Evolutionary conservation across 176 grass and related monocot species (phyloP).

Genomic region (Avena atlantica): DNA sequence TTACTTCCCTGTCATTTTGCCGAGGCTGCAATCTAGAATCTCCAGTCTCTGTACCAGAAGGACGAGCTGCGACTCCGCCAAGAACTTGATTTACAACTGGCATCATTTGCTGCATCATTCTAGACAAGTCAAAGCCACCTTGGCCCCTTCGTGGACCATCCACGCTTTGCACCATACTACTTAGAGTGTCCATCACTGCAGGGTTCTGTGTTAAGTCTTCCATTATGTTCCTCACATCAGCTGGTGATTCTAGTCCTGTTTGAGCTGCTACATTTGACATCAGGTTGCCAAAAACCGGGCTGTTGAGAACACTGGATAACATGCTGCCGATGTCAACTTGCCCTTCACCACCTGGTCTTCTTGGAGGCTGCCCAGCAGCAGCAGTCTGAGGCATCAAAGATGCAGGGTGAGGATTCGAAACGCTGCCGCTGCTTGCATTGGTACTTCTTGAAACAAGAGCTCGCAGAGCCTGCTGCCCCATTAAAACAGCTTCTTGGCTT

Average conservation of each 20-base stretch:
- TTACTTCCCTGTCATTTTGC: constrained; percentile 26
- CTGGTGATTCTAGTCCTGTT: constrained; percentile 57
- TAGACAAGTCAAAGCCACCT: constrained; percentile 79
- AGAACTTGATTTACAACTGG: constrained; percentile 85
- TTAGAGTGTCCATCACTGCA: constrained; percentile 66
- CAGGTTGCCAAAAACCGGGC: constrained; percentile 62
- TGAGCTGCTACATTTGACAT: constrained; percentile 73
- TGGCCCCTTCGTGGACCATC: constrained; percentile 57
- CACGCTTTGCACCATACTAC: constrained; percentile 72
- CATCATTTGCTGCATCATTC: constrained; percentile 97
- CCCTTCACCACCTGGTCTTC: constrained; percentile 48
- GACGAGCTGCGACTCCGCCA: constrained; percentile 45
- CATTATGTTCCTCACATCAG: constrained; percentile 73
- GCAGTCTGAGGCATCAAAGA: constrained; percentile 36
- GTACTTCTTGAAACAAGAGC: constrained; percentile 57
- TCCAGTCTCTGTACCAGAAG: constrained; percentile 36
- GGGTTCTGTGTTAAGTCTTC: constrained; percentile 71
- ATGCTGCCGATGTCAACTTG: constrained; percentile 69
- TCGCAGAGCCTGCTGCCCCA: constrained; percentile 65
- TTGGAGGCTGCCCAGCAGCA: constrained; percentile 32
- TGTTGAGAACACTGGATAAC: constrained; percentile 78
- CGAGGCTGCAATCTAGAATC: constrained; percentile 38
- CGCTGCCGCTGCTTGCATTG: constrained; percentile 26
- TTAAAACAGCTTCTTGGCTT: constrained; percentile 55
- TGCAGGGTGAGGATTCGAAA: constrained; percentile 26